Conservation (phyloP, 2,329 filamentous ascomycete species). For the Rutstroemia sp. region DNA sequence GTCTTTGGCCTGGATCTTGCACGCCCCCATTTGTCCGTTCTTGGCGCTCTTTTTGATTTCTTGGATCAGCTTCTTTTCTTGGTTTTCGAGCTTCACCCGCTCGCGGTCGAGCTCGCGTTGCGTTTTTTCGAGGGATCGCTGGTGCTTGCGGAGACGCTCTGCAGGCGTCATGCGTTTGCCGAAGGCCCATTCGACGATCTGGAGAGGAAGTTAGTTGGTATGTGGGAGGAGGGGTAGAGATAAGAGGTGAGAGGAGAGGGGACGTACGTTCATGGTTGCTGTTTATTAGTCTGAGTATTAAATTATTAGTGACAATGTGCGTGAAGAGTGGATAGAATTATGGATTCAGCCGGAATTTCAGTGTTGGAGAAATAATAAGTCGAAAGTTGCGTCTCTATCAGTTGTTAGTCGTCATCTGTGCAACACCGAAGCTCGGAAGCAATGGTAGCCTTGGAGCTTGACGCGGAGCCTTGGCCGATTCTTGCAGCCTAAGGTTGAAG, state of each 20-base stretch:
- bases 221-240: not conserved
- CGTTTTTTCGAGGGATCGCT: slow-evolving; percentile 93
- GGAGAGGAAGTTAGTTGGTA: slow-evolving; percentile 4
- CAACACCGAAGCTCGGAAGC: not conserved
- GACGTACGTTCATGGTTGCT: slow-evolving; percentile 44
- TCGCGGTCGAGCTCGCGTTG: slow-evolving; percentile 94
- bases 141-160: slow-evolving; percentile 85
- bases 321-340: not conserved
- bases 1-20: slow-evolving; percentile 97
- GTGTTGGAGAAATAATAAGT: not conserved
- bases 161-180: slow-evolving; percentile 98
- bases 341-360: not conserved
- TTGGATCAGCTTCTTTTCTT: slow-evolving; percentile 92
- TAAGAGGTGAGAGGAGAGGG: not conserved
- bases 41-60: slow-evolving; percentile 99
- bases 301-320: too few species aligned
- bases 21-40: slow-evolving; percentile 96
- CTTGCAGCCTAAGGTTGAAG: not conserved
- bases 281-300: too few species aligned
- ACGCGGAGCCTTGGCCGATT: slow-evolving; percentile 1
- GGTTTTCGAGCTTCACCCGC: slow-evolving; percentile 91
- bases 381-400: not conserved
- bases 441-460: slow-evolving; percentile 3
- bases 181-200: slow-evolving; percentile 99
- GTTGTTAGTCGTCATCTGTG: not conserved